phyloP scores from a whole-genome alignment of 192 early-diverging fungal genomes.

The Lobosporangium transversale region DNA sequence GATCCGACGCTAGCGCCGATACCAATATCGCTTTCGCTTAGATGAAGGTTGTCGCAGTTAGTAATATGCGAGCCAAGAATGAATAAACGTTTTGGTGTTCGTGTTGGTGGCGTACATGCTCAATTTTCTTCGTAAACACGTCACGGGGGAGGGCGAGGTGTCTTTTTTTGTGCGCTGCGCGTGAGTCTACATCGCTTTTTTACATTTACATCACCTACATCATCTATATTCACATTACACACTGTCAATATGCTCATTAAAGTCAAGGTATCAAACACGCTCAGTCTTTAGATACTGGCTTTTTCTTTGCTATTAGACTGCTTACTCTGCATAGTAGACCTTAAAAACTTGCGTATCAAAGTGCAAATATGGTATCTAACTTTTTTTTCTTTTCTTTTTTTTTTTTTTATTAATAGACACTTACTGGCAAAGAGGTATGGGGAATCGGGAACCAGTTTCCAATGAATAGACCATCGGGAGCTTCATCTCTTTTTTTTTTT shows the following conservation, averaged over 20 bases:
- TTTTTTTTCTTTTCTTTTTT: neutral
- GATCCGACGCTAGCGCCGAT: too few species aligned
- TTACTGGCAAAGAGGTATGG: slow-evolving; percentile 87
- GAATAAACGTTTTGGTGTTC: neutral
- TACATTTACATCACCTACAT: neutral
- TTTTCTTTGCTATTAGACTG: slow-evolving; percentile 4
- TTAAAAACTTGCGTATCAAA: too few species aligned
- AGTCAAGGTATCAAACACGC: slow-evolving; percentile 68
- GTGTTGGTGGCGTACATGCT: neutral
- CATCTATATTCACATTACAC: neutral
- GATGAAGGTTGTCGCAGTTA: too few species aligned
- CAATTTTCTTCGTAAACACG: slow-evolving; percentile 8
- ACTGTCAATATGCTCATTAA: slow-evolving; percentile 73
- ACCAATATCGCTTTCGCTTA: too few species aligned
- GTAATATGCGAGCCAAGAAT: too few species aligned
- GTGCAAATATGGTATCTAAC: too few species aligned
- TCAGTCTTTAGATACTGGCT: slow-evolving; percentile 9
- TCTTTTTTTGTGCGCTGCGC: too few species aligned
- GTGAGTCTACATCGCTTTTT: too few species aligned
- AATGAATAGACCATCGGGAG: neutral
- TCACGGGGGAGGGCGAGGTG: slow-evolving; percentile 9
- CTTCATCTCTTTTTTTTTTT: neutral
- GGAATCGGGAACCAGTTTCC: neutral
- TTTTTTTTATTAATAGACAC: slow-evolving; percentile 65
- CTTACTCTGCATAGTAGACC: too few species aligned